Evolutionary conservation across 2,329 filamentous ascomycete genomes (phyloP).

Genomic region (Myriangium duriaei): DNA sequence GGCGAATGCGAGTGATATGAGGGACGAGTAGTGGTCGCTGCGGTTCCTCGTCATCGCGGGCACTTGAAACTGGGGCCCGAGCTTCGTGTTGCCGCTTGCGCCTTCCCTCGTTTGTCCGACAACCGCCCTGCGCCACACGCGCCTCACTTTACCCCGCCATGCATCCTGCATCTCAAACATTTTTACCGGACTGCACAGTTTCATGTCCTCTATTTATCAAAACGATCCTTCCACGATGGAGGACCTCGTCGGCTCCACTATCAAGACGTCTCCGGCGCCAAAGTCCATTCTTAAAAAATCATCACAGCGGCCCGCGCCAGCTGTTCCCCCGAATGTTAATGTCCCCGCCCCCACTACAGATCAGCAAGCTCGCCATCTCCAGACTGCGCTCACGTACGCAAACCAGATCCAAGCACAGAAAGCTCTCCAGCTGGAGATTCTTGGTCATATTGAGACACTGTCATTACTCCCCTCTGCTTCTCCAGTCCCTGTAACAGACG

Average conservation of each 20-base stretch:
- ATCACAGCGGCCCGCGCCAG: slow-evolving; percentile 12
- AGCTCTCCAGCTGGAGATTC: slow-evolving; percentile 60
- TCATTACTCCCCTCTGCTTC: slow-evolving; percentile 37
- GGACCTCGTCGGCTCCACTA: neutral
- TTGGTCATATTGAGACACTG: slow-evolving; percentile 58
- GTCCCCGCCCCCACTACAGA: slow-evolving; percentile 17
- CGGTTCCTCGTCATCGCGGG: too few relatives aligned
- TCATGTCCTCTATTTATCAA: too few relatives aligned
- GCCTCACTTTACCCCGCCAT: too few relatives aligned
- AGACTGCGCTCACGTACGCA: slow-evolving; percentile 71
- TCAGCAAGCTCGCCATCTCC: slow-evolving; percentile 30
- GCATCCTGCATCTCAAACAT: too few relatives aligned
- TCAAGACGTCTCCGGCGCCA: slow-evolving; percentile 17
- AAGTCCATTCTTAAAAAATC: slow-evolving; percentile 36
- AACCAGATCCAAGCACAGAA: slow-evolving; percentile 71
- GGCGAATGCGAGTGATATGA: too few relatives aligned
- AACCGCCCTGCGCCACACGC: too few relatives aligned
- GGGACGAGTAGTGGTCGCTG: too few relatives aligned
- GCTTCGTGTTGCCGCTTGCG: too few relatives aligned
- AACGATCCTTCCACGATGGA: neutral
- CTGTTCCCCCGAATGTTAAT: slow-evolving; percentile 2
- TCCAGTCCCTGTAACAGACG: slow-evolving; percentile 39
- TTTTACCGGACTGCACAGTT: too few relatives aligned
- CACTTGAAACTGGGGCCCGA: too few relatives aligned
- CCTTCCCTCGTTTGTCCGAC: too few relatives aligned